Percentiles rank a stretch among this genome's conserved stretches.
These are phyloP conservation scores for Dryadomyces sulphureus DNA, from an alignment of 2,329 filamentous ascomycete genomes.

Conservation along the genomic window DNA sequence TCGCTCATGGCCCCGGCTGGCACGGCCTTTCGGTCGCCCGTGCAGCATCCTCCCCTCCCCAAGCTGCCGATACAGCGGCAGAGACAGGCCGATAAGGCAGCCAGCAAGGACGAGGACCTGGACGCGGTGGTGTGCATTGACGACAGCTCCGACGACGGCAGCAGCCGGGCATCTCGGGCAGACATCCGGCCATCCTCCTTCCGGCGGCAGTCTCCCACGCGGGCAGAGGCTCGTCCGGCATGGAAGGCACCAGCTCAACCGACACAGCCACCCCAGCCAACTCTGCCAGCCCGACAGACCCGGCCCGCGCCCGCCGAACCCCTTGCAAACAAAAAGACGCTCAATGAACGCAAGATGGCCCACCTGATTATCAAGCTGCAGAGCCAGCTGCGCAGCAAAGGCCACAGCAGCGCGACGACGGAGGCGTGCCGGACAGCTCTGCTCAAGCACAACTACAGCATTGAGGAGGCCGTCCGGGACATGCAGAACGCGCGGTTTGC, in stretches of 20 bases:
- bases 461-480: slow-evolving; percentile 6
- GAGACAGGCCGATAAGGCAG: no score
- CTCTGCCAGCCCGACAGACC: no score
- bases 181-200: slow-evolving; percentile 49
- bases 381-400: slow-evolving; percentile 4
- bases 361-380: slow-evolving; percentile 6
- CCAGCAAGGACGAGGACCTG: slow-evolving; percentile 8
- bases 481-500: slow-evolving; percentile 6
- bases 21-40: slow-evolving; percentile 49
- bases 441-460: slow-evolving; percentile 5
- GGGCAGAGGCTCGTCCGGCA: no score
- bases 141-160: slow-evolving; percentile 35
- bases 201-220: slow-evolving; percentile 17
- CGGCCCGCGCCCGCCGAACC: no score
- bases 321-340: slow-evolving; percentile 4
- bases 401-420: neutral
- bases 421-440: slow-evolving; percentile 6
- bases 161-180: slow-evolving; percentile 33
- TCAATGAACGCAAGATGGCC: slow-evolving; percentile 5
- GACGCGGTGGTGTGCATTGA: slow-evolving; percentile 29
- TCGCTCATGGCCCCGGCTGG: slow-evolving; percentile 61
- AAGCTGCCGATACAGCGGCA: neutral
- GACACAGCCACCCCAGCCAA: no score
- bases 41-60: slow-evolving; percentile 1
- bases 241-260: no score